Percentiles rank a stretch among this genome's conserved stretches.
phyloP scores from a whole-genome alignment of 202 grass and related monocot genomes.

The Cymbopogon flexuosus region DNA sequence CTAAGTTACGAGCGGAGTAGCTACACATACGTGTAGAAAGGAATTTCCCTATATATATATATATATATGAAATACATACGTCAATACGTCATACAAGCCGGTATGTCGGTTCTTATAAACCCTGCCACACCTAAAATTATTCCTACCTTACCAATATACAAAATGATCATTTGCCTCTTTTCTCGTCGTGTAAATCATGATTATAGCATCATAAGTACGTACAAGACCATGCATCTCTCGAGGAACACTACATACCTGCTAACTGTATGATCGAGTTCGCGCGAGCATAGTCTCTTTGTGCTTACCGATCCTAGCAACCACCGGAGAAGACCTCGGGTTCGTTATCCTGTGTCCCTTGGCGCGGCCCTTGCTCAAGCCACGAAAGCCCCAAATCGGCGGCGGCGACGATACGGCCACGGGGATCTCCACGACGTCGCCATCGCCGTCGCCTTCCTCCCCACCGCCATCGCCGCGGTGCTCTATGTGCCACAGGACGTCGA shows the following conservation, averaged over 20 bases:
- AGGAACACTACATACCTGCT: neutral
- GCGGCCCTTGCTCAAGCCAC: neutral
- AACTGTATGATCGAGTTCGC: neutral
- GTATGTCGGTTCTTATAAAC: no score
- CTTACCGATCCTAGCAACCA: neutral
- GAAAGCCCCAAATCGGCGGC: slow-evolving; percentile 37
- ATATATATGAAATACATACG: no score
- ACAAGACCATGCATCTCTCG: neutral
- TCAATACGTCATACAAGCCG: no score
- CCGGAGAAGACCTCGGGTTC: slow-evolving; percentile 34
- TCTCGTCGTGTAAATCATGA: neutral
- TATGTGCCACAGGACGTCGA: slow-evolving; percentile 55
- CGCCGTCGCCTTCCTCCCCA: neutral
- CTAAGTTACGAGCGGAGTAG: no score
- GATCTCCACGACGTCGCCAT: neutral
- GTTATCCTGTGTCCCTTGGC: slow-evolving; percentile 34
- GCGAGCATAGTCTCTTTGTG: neutral
- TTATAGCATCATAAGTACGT: neutral
- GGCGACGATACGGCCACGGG: neutral
- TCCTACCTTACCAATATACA: no score
- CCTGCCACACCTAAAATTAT: no score
- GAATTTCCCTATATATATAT: no score
- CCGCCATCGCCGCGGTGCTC: neutral
- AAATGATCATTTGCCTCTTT: neutral
- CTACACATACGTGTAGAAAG: no score